A percentile compares a stretch with the other conserved stretches of the same genome.
phyloP scores from a whole-genome alignment of 192 early-diverging fungal genomes.

The Backusella sp. region DNA sequence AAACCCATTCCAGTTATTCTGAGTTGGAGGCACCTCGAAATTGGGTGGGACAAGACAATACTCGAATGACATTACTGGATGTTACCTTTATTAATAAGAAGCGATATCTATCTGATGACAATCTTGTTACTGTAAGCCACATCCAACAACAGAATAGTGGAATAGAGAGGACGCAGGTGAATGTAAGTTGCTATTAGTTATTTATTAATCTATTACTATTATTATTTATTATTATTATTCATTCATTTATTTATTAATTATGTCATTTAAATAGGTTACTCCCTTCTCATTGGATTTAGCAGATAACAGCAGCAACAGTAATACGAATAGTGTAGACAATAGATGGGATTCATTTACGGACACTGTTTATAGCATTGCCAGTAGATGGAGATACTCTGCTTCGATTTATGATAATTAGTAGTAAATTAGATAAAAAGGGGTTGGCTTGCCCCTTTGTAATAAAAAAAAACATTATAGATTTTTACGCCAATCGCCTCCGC shows the following conservation, averaged over 20 bases:
- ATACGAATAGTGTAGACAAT: neutral
- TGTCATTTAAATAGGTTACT: slow-evolving; percentile 1
- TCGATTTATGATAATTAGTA: neutral
- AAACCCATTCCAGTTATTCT: slow-evolving; percentile 2
- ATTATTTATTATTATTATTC: neutral
- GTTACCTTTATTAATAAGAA: slow-evolving; percentile 14
- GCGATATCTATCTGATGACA: neutral
- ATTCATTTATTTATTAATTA: neutral
- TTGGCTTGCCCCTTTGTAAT: neutral
- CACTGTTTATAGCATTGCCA: neutral
- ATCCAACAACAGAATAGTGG: slow-evolving; percentile 5
- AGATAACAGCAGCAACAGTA: neutral
- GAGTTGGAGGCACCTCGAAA: slow-evolving; percentile 7
- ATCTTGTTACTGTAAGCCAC: neutral
- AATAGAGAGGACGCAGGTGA: neutral
- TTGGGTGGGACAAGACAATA: neutral
- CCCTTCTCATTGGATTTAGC: neutral
- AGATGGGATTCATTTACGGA: neutral
- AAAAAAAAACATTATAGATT: neutral
- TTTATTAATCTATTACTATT: neutral
- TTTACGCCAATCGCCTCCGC: no score
- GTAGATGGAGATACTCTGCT: slow-evolving; percentile 4
- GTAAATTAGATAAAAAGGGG: neutral
- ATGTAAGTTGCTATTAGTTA: neutral
- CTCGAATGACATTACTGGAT: slow-evolving; percentile 10